Percentiles rank a stretch among this genome's conserved stretches.
Conservation (phyloP, 2,329 filamentous ascomycete genomes). For the Fusarium annulatum region DNA sequence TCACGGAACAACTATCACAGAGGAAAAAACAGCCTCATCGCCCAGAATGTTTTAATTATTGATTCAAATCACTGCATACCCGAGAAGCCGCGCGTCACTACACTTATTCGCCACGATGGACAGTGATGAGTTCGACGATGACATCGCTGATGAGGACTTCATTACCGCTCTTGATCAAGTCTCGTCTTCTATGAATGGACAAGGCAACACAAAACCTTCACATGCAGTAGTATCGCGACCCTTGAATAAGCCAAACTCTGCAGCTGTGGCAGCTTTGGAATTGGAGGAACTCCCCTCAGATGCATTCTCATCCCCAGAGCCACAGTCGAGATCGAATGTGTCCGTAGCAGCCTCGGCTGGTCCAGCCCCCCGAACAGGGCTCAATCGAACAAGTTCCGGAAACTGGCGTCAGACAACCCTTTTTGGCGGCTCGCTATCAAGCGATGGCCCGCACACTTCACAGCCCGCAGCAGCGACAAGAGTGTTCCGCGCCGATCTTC, state of each 20-base stretch:
- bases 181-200: slow-evolving; percentile 46
- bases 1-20: neutral
- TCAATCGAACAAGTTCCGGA: slow-evolving; percentile 52
- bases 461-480: slow-evolving; percentile 47
- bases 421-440: slow-evolving; percentile 56
- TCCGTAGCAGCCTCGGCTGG: slow-evolving; percentile 13
- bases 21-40: neutral
- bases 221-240: neutral
- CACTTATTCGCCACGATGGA: slow-evolving; percentile 55
- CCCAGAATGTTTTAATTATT: slow-evolving; percentile 19
- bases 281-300: slow-evolving; percentile 70
- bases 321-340: slow-evolving; percentile 30
- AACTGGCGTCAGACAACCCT: slow-evolving; percentile 66
- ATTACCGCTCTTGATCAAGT: slow-evolving; percentile 68
- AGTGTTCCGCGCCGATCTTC: slow-evolving; percentile 65
- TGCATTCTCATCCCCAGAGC: slow-evolving; percentile 73
- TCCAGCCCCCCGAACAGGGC: slow-evolving; percentile 38
- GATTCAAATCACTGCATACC: neutral
- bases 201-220: slow-evolving; percentile 3
- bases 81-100: neutral
- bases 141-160: slow-evolving; percentile 74
- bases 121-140: slow-evolving; percentile 72
- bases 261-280: slow-evolving; percentile 48
- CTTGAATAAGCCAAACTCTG: slow-evolving; percentile 14
- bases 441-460: slow-evolving; percentile 39